phyloP scores from a whole-genome alignment of 2,329 filamentous ascomycete genomes.

The Shiraia sp. region DNA sequence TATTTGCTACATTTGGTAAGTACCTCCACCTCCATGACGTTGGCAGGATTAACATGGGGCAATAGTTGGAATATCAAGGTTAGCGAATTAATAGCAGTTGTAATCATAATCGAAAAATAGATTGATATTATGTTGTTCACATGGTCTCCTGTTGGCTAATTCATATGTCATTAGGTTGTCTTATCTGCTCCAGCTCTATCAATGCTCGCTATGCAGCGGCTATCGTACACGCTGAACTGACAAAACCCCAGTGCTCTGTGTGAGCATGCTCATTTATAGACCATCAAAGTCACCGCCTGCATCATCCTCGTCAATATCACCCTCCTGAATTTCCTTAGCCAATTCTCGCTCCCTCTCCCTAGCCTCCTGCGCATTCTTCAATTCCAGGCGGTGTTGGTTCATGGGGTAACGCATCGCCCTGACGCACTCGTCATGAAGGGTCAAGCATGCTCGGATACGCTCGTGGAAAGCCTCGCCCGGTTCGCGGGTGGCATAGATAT shows the following conservation, averaged over 20 bases:
- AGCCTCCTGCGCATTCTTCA: constrained; percentile 99
- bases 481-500: constrained; percentile 94
- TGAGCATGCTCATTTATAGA: constrained; percentile 76
- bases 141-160: no score
- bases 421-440: constrained; percentile 94
- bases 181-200: constrained; percentile 28
- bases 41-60: background rate
- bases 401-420: constrained; percentile 99
- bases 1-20: constrained; percentile 28
- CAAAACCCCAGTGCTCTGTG: no score
- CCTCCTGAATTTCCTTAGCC: constrained; percentile 98
- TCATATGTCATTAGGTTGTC: no score
- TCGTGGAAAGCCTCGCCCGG: constrained; percentile 98
- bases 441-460: constrained; percentile 87
- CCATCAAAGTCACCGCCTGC: constrained; percentile 94
- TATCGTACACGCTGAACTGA: no score
- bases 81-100: background rate
- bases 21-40: constrained; percentile 10
- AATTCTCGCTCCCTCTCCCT: constrained; percentile 93
- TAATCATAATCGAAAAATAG: background rate
- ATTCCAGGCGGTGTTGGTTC: constrained; percentile 96
- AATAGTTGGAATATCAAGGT: background rate
- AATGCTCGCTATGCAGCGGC: constrained; percentile 21
- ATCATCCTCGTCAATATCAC: constrained; percentile 95
- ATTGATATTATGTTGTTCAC: no score